Conservation (phyloP, 1,284 basidiomycete genomes). For the Irpex sp. region DNA sequence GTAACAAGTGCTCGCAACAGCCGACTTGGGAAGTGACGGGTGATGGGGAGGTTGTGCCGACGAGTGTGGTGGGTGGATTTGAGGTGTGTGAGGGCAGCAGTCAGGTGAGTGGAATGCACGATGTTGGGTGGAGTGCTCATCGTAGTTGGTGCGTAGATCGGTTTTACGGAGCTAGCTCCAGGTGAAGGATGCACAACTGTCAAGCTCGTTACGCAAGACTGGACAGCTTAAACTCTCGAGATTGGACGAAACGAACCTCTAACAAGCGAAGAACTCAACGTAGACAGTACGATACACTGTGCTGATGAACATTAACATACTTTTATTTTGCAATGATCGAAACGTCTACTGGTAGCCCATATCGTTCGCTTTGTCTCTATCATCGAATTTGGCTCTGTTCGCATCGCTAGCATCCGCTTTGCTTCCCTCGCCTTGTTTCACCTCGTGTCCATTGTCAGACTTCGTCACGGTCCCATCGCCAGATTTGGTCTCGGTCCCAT, state of each 20-base stretch:
- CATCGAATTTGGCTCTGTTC: no score
- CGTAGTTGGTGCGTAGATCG: background rate
- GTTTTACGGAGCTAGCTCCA: background rate
- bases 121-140: background rate
- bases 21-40: background rate
- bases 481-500: no score
- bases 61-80: background rate
- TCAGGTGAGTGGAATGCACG: background rate
- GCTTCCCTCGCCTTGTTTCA: no score
- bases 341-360: no score
- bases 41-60: background rate
- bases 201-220: background rate
- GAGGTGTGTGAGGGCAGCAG: background rate
- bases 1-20: constrained; percentile 2
- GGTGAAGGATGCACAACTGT: background rate
- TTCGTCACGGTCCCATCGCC: no score
- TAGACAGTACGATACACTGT: background rate
- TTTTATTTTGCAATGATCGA: background rate
- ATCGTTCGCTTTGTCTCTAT: no score
- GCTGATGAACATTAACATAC: background rate
- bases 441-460: no score
- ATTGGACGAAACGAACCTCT: no score
- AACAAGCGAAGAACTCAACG: background rate
- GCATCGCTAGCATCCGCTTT: no score
- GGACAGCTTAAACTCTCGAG: background rate